Percentiles rank a stretch among this genome's conserved stretches.
These are phyloP conservation scores for Edaphochlamys debaryana DNA, from an alignment of 139 green algal species.

Conservation along the genomic window DNA sequence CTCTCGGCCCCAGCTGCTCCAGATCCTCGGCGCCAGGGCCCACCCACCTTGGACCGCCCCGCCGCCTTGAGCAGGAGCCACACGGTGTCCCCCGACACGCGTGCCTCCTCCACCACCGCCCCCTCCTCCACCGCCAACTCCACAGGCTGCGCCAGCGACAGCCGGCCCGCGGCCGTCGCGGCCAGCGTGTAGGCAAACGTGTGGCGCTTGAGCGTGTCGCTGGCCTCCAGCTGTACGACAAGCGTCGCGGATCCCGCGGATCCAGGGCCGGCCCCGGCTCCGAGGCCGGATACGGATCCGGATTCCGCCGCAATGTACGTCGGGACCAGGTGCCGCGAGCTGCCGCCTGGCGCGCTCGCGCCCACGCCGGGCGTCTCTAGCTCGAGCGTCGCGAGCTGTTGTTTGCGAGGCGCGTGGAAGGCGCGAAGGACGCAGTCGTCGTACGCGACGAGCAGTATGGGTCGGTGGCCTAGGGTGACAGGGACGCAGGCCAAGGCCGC, in stretches of 20 bases:
- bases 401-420: slow-evolving; percentile 34
- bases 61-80: slow-evolving; percentile 36
- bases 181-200: slow-evolving; percentile 20
- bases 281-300: neutral
- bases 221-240: slow-evolving; percentile 38
- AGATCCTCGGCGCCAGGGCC: too few relatives aligned
- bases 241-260: too few relatives aligned
- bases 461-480: neutral
- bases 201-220: slow-evolving; percentile 24
- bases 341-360: neutral
- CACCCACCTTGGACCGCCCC: slow-evolving; percentile 22
- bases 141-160: neutral
- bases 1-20: too few relatives aligned
- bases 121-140: slow-evolving; percentile 25
- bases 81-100: slow-evolving; percentile 30
- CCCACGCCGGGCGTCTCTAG: neutral
- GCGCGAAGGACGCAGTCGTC: slow-evolving; percentile 49
- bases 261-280: too few relatives aligned
- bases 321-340: slow-evolving; percentile 4
- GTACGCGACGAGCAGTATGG: slow-evolving; percentile 52
- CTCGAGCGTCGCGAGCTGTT: slow-evolving; percentile 44
- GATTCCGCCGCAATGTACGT: slow-evolving; percentile 9
- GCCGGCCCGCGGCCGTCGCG: neutral
- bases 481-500: slow-evolving; percentile 21
- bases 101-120: slow-evolving; percentile 23